A percentile compares a stretch with the other conserved stretches of the same genome.
Conservation (phyloP, 768 basidiomycete genomes). For the Dentipellis sp. region DNA sequence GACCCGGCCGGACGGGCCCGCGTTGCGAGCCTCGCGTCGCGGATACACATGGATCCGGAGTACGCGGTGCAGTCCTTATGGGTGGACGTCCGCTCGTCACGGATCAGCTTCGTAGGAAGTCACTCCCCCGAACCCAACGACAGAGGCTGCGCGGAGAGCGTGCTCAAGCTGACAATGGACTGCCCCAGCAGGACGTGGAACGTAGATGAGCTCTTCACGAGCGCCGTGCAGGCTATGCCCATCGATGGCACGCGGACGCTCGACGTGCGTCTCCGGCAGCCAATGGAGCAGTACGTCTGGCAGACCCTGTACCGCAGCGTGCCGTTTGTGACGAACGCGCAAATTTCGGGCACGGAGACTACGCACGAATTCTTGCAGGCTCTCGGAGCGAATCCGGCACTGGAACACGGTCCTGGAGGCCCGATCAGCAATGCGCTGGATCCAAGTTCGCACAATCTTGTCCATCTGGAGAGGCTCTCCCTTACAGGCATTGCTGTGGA, state of each 20-base stretch:
- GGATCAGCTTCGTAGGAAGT: neutral
- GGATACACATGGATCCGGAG: neutral
- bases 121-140: neutral
- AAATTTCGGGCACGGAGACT: neutral
- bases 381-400: neutral
- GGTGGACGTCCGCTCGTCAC: neutral
- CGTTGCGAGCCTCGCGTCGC: neutral
- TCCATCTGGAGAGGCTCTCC: neutral
- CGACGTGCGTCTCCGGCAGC: neutral
- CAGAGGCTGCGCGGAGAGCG: neutral
- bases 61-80: neutral
- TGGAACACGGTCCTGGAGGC: neutral
- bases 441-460: neutral
- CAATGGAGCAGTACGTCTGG: neutral
- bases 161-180: neutral
- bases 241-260: neutral
- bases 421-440: neutral
- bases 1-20: neutral
- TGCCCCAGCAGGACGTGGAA: neutral
- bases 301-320: neutral
- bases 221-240: neutral
- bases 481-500: neutral
- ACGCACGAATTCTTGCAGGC: neutral
- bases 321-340: neutral
- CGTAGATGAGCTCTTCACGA: neutral